These are phyloP conservation scores for Penicillium subrubescens DNA, from an alignment of 495 filamentous ascomycete genomes.

Conservation along the genomic window DNA sequence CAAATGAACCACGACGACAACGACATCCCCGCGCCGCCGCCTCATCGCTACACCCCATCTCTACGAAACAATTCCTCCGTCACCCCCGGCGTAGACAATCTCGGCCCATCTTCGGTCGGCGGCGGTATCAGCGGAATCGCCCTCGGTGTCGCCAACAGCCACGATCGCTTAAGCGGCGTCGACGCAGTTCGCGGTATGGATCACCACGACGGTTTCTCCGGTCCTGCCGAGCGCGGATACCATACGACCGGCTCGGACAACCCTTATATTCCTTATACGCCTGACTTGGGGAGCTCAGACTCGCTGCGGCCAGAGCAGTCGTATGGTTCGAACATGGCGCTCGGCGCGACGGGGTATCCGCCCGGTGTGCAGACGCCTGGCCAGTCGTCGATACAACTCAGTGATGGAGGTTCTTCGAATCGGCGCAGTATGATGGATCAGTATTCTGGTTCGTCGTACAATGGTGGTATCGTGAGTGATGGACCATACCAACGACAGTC, in stretches of 20 bases:
- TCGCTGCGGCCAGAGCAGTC: conserved; percentile 34
- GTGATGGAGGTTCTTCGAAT: conserved; percentile 21
- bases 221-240: conserved; percentile 49
- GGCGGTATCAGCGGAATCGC: conserved; percentile 80
- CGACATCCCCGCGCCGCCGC: conserved; percentile 19
- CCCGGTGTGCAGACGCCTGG: conserved; percentile 41
- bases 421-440: conserved; percentile 36
- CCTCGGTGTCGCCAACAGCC: conserved; percentile 69
- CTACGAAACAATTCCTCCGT: conserved; percentile 51
- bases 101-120: conserved; percentile 68
- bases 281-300: conserved; percentile 27
- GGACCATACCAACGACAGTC: conserved; percentile 64
- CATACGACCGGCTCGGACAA: conserved; percentile 47
- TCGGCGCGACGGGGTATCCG: conserved; percentile 38
- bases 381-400: conserved; percentile 35
- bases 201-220: conserved; percentile 32
- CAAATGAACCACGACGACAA: conserved; percentile 17
- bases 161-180: conserved; percentile 71
- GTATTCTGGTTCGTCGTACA: conserved; percentile 36
- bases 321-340: conserved; percentile 43
- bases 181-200: conserved; percentile 62
- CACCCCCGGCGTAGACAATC: conserved; percentile 76
- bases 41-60: conserved; percentile 15
- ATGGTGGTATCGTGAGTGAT: conserved; percentile 42
- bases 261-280: conserved; percentile 44